phyloP scores from a whole-genome alignment of 805 yeast genomes.

The Candida ponderosae region DNA sequence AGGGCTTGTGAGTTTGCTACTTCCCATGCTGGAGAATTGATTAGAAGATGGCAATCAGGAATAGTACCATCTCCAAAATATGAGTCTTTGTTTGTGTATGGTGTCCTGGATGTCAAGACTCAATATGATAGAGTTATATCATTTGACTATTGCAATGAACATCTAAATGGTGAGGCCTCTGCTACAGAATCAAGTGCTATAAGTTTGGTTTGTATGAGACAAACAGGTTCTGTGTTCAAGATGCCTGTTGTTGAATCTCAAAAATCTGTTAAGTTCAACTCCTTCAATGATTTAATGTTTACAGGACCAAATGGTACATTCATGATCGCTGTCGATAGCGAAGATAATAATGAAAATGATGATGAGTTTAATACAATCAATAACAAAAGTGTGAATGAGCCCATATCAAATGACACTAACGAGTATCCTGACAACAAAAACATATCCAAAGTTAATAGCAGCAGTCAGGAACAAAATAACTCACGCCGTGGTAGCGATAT shows the following conservation, averaged over 20 bases:
- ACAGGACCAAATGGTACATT: slow-evolving; percentile 51
- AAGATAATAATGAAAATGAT: slow-evolving; percentile 14
- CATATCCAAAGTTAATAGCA: neutral
- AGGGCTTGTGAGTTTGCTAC: slow-evolving; percentile 71
- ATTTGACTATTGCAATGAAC: slow-evolving; percentile 51
- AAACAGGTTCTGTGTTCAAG: slow-evolving; percentile 79
- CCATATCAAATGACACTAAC: slow-evolving; percentile 5
- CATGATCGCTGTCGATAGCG: slow-evolving; percentile 26
- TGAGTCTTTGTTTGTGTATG: slow-evolving; percentile 65
- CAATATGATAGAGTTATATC: slow-evolving; percentile 78
- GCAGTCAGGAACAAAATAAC: neutral
- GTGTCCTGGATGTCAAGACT: slow-evolving; percentile 67
- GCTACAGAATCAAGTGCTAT: slow-evolving; percentile 55
- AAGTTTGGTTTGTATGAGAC: slow-evolving; percentile 79
- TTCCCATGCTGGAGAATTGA: slow-evolving; percentile 66
- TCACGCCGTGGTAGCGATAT: neutral
- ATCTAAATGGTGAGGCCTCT: slow-evolving; percentile 3
- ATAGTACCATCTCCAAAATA: slow-evolving; percentile 35
- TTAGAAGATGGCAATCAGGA: slow-evolving; percentile 78
- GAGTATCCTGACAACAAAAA: no score
- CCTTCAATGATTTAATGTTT: slow-evolving; percentile 57
- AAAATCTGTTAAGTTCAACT: slow-evolving; percentile 54
- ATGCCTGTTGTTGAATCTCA: slow-evolving; percentile 69
- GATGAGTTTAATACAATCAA: slow-evolving; percentile 3
- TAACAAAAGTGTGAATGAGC: neutral